Evolutionary conservation across 805 yeast genomes (phyloP).

Genomic region (Spathaspora sp.): DNA sequence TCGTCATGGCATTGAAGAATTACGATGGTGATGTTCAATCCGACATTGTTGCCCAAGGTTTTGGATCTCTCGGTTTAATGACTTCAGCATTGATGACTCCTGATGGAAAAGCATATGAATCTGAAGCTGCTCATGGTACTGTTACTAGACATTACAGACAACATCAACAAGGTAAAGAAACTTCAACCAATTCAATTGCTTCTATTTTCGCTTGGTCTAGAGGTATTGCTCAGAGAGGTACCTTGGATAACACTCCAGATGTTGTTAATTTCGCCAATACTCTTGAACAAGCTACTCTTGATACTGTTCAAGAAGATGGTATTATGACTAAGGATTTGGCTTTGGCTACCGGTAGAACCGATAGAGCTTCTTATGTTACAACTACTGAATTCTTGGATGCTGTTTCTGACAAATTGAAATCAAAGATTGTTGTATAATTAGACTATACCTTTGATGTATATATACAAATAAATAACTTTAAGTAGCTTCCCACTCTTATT

Average conservation of each 20-base stretch:
- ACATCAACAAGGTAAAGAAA: slow-evolving; percentile 76
- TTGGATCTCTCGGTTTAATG: slow-evolving; percentile 82
- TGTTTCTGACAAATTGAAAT: slow-evolving; percentile 57
- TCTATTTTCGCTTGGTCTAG: slow-evolving; percentile 86
- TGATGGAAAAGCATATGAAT: slow-evolving; percentile 81
- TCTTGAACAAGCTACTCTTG: slow-evolving; percentile 65
- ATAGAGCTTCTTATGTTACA: slow-evolving; percentile 61
- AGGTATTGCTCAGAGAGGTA: slow-evolving; percentile 80
- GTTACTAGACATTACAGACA: slow-evolving; percentile 85
- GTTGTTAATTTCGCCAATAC: slow-evolving; percentile 63
- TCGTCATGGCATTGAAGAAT: slow-evolving; percentile 75
- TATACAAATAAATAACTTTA: background rate
- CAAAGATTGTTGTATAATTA: background rate
- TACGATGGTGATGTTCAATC: slow-evolving; percentile 86
- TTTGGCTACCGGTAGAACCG: slow-evolving; percentile 60
- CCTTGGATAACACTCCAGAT: slow-evolving; percentile 66
- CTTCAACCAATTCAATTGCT: slow-evolving; percentile 83
- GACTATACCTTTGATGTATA: background rate
- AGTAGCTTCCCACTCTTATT: background rate
- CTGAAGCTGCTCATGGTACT: slow-evolving; percentile 87
- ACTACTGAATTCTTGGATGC: slow-evolving; percentile 77
- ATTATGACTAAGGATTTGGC: slow-evolving; percentile 85
- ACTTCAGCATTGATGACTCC: slow-evolving; percentile 81
- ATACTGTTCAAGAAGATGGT: slow-evolving; percentile 70
- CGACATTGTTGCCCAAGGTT: slow-evolving; percentile 84